Evolutionary conservation across 1,284 basidiomycete genomes (phyloP), one percentile per base, ranked within the genome.

Genomic region (Ceratorhiza oryzae-sativae): DNA sequence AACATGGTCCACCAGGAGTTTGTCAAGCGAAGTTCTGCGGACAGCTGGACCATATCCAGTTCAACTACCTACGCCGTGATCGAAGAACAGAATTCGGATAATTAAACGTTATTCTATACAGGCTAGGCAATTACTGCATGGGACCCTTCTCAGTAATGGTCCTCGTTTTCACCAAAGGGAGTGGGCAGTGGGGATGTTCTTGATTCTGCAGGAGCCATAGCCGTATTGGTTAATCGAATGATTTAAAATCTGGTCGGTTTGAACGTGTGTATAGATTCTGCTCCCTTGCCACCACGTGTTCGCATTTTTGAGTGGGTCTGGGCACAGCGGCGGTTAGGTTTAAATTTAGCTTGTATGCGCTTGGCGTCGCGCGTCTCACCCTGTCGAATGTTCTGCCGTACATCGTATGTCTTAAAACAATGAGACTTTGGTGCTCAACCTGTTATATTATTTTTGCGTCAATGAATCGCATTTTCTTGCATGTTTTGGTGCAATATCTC

Each of bases 21-120:
- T 56, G 78, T 79, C 13, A 79, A 78, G 15, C 85, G 81, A 34
- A 87, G 77, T 46, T 81, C 79, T 15, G 81, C 82, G 48, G 86
- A 87, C 60, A 84, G 78, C 58, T 81, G 77, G 36, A 79, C 81
- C 85, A 87, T 86, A 4, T 84, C 85, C 36, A 85, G 77, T 63
- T 86, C 85, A 34, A 78, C 77, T 1, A 86, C 79, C 85, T 86
- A 72, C 13, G 15, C 6, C 8, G 13, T n/a, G n/a, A 25, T 1
- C 9, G 18, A n/a, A 27, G 8, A 15, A 27, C n/a, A 4, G 3
- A 20, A 62, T 3, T 46, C 12, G 10, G 18, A 5, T 13, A 39
- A 39, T 13, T 39, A 39, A n/a, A 39, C 61, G n/a, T n/a, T n/a
- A n/a, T n/a, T n/a, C n/a, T n/a, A 18, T 39, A 63, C 61, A 4